Evolutionary conservation across 495 filamentous ascomycete species (phyloP).

Genomic region (Penicillium subrubescens): DNA sequence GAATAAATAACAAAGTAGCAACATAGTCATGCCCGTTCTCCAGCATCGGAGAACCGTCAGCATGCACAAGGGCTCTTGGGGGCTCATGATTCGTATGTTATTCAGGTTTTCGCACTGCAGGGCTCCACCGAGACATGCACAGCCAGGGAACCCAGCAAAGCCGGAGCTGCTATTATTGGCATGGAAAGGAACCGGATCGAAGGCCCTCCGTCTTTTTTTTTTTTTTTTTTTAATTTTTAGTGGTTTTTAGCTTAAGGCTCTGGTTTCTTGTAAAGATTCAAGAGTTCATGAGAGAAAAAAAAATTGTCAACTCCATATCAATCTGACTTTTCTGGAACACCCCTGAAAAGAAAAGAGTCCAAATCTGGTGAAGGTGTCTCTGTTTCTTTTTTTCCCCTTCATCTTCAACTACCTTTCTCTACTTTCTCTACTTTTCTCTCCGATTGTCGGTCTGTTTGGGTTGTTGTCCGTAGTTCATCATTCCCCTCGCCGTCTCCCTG

Average conservation of each 20-base stretch:
- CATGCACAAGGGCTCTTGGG: constrained; percentile 4
- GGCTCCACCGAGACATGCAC: constrained; percentile 15
- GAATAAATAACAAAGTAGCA: background rate
- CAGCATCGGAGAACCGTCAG: background rate
- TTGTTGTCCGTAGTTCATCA: constrained; percentile 5
- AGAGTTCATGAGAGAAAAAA: background rate
- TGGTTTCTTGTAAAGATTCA: background rate
- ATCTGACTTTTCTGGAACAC: background rate
- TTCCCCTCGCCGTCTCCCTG: constrained; percentile 18
- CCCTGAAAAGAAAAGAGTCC: background rate
- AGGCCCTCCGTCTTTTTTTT: constrained; percentile 7
- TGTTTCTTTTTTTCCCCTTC: constrained; percentile 3
- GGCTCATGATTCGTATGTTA: constrained; percentile 6
- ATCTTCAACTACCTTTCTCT: too few relatives aligned
- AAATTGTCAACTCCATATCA: background rate
- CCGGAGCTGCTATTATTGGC: constrained; percentile 26
- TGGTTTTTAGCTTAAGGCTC: background rate
- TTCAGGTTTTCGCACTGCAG: constrained; percentile 1
- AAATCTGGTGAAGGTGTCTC: background rate
- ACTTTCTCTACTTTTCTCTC: background rate
- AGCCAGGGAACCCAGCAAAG: constrained; percentile 18
- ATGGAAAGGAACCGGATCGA: constrained; percentile 26
- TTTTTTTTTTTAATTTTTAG: background rate
- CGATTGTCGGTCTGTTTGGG: background rate
- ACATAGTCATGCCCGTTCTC: background rate